Evolutionary conservation across 2,329 filamentous ascomycete species (phyloP), one percentile per base, ranked within the genome.

Genomic region (Fusarium denticulatum): DNA sequence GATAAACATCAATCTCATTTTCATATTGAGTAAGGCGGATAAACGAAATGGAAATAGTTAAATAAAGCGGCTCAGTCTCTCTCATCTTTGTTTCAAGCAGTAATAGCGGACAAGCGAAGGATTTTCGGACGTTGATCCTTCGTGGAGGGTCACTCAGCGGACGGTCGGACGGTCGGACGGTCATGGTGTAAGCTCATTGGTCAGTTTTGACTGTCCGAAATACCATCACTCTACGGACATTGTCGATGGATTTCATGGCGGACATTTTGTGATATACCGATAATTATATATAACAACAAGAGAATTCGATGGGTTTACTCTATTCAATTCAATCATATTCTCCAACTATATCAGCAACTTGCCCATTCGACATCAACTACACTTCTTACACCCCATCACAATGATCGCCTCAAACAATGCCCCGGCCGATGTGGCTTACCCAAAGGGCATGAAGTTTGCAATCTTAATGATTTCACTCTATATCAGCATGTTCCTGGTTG

Each of bases 141-240:
- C 28, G 32, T n/a, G 42, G 57, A 52, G 39, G n/a, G 52, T 69
- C 53, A 37, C 32, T 43, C 40, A 65, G 30, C 49, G 42, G 61
- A 43, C 50, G 26, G 64, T 50, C 49, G 42, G 61, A 43, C 50
- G 26, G 64, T 50, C 62, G 50, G 59, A 65, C 46, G 16, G 62
- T 65, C 59, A 55, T 30, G 57, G 57, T 73, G 60, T 73, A 71
- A 72, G 59, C 53, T 73, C 55, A 71, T 73, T 73, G 70, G 70
- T 39, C 70, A 37, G 20, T 34, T 24, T 20, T 28, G 32, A 50
- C 46, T 20, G 37, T 60, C 53, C 46, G 39, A 28, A 30, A 67
- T 52, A 50, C 32, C 26, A 39, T 43, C 32, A 30, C 34, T 45
- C 20, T 43, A 63, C 20, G 45, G 34, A 49, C 37, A 64, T 43